Base-by-base conservation (phyloP, 768 basidiomycete species). In the Amanita exitialis region DNA sequence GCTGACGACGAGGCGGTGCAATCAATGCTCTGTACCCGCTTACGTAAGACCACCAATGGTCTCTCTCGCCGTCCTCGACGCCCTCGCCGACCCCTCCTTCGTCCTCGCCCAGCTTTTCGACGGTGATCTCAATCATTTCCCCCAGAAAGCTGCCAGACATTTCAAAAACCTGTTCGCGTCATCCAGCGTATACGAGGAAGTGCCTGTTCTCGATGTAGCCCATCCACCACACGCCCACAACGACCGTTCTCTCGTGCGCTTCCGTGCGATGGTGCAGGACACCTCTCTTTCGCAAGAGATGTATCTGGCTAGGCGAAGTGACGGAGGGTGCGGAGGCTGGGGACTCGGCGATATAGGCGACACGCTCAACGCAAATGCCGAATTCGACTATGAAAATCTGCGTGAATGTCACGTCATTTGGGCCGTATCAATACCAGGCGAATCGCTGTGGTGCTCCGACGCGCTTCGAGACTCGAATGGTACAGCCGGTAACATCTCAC, bases 251-350 rank as follows among this genome's bases (percentile, higher is more conserved):
- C 72, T 90, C 3, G 84, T 91, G 3, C 71, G 76, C 16, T 90
- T 90, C 62, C 75, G 78, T 28, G 83, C 76, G 21, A 87, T 90
- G 83, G 72, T 90, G 27, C 90, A 92, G 62, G 89, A 90, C 60
- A 89, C 86, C 2, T 86, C 87, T 2, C 61, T 76, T 15, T 79
- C 83, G 4, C 76, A 78, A 0, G 85, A 90, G 60, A 70, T 92
- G 55, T 91, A 91, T 63, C 68, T 87, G 37, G 74, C 79, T 2
- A 70, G 60, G 37, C 63, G 69, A 21, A 51, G 59, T 38, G 62
- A 68, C 32, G 71, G 69, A 1, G 60, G 59, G 38, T 79, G 75
- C 51, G 86, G 85, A 23, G 89, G 88, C n/a, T 90, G 89, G 89
- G 88, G 86, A 5, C 64, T 86, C 21, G 63, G 58, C 44, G 74